Evolutionary conservation across 2,329 filamentous ascomycete genomes (phyloP).

Genomic region (Parastagonospora nodorum): DNA sequence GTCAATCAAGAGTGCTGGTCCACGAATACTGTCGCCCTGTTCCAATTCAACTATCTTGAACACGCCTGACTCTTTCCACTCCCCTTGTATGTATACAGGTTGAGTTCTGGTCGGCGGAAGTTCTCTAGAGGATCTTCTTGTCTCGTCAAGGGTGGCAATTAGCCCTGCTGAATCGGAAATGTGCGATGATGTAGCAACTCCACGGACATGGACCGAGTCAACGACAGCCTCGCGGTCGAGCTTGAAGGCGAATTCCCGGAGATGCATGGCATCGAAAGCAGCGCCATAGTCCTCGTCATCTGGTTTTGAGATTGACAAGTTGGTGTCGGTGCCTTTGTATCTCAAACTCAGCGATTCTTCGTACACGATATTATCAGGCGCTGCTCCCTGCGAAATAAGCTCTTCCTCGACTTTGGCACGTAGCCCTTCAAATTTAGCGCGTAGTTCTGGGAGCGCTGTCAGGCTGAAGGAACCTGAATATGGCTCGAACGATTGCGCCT

Average conservation of each 20-base stretch:
- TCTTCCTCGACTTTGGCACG: neutral
- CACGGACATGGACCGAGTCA: neutral
- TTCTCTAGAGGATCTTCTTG: neutral
- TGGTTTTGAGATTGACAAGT: conserved; percentile 78
- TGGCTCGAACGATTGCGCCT: neutral
- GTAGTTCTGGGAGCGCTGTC: neutral
- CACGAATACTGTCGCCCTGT: neutral
- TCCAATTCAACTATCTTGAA: neutral
- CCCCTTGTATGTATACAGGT: neutral
- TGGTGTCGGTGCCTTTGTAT: conserved; percentile 83
- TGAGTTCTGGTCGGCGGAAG: neutral
- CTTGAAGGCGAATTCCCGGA: conserved; percentile 72
- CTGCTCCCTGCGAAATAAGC: conserved; percentile 63
- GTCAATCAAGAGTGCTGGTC: conserved; percentile 79
- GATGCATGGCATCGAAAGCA: conserved; percentile 80
- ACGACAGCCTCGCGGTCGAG: neutral
- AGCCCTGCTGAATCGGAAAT: neutral
- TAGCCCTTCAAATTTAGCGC: neutral
- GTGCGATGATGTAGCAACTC: neutral
- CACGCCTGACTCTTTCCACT: neutral
- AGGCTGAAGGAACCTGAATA: neutral
- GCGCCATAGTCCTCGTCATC: conserved; percentile 74
- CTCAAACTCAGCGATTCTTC: conserved; percentile 92
- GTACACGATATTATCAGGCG: conserved; percentile 64
- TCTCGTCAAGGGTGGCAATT: neutral